These are phyloP conservation scores for Closterium sp. DNA, from an alignment of 139 green algal species.

Conservation along the genomic window DNA sequence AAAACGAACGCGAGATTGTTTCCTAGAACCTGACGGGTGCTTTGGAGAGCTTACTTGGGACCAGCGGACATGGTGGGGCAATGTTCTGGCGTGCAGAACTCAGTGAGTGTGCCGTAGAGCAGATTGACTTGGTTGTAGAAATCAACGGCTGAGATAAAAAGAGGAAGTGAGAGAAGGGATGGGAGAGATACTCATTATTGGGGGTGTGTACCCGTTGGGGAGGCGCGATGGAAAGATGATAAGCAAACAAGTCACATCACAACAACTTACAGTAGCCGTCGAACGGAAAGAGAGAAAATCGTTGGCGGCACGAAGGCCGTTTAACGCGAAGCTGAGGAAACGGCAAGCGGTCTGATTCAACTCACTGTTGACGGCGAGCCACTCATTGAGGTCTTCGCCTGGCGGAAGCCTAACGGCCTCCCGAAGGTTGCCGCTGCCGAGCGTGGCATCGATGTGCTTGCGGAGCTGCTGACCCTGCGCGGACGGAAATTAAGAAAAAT, in stretches of 20 bases:
- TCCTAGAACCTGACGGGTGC: neutral
- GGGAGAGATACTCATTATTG: neutral
- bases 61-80: conserved; percentile 95
- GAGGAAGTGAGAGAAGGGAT: neutral
- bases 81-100: conserved; percentile 85
- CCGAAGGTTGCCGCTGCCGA: conserved; percentile 56
- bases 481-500: neutral
- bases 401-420: conserved; percentile 54
- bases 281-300: no score
- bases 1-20: neutral
- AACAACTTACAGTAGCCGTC: no score
- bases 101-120: conserved; percentile 86
- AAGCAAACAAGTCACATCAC: no score
- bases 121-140: conserved; percentile 97
- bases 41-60: conserved; percentile 62
- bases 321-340: neutral
- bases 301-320: neutral
- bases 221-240: no score
- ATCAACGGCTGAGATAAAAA: conserved; percentile 60
- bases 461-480: conserved; percentile 42
- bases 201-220: no score
- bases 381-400: conserved; percentile 87
- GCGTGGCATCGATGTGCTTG: conserved; percentile 59
- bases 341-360: neutral
- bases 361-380: conserved; percentile 84